Evolutionary conservation across 108 stramenopile genomes (phyloP).

Genomic region (Aureococcus anophagefferens): DNA sequence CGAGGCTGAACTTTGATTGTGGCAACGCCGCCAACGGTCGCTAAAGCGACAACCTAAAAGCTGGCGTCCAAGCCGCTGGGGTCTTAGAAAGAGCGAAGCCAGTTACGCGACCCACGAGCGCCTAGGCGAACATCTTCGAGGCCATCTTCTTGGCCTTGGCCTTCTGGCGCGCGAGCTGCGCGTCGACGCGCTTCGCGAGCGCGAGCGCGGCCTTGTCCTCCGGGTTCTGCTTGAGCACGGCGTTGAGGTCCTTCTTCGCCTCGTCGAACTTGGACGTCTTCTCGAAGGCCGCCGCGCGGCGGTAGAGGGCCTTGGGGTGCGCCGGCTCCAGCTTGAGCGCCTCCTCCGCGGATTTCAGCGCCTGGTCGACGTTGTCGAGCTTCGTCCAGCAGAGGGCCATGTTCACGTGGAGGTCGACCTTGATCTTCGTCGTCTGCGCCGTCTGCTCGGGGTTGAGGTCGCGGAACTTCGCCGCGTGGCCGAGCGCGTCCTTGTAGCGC

Average conservation of each 20-base stretch:
- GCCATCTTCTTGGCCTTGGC: constrained; percentile 17
- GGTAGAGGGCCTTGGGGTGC: constrained; percentile 17
- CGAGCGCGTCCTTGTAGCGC: constrained; percentile 13
- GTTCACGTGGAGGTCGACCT: constrained; percentile 12
- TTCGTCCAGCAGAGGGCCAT: constrained; percentile 17
- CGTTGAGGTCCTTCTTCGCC: constrained; percentile 6
- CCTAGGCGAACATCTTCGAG: constrained; percentile 9
- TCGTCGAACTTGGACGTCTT: constrained; percentile 15
- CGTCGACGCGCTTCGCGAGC: constrained; percentile 11
- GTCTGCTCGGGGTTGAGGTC: constrained; percentile 17
- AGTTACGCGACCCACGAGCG: too few species aligned
- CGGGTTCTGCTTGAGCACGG: neutral
- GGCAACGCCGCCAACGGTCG: too few species aligned
- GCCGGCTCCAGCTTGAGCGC: constrained; percentile 16
- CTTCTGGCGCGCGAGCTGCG: constrained; percentile 11
- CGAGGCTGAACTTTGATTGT: too few species aligned
- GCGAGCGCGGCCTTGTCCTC: constrained; percentile 13
- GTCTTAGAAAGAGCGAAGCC: too few species aligned
- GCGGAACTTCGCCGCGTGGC: constrained; percentile 10
- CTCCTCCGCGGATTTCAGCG: neutral
- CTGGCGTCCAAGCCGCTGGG: too few species aligned
- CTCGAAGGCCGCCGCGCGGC: constrained; percentile 14
- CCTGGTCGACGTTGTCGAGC: constrained; percentile 15
- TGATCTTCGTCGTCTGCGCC: constrained; percentile 4
- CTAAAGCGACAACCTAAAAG: too few species aligned